A percentile compares a stretch with the other conserved stretches of the same genome.
Evolutionary conservation across 2,329 filamentous ascomycete genomes (phyloP).

Genomic region (Sclerotinia subarctica): DNA sequence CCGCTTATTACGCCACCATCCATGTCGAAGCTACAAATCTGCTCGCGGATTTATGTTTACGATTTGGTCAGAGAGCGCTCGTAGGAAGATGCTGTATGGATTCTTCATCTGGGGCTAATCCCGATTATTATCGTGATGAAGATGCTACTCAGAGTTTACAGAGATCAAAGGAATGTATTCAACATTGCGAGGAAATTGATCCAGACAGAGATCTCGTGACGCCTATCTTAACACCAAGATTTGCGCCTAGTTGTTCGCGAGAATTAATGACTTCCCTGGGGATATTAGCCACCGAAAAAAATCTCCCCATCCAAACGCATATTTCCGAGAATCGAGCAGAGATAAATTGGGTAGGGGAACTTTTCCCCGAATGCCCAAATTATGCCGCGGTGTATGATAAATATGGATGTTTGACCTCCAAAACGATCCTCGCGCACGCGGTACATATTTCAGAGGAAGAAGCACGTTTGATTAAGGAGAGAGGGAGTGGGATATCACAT

Average conservation of each 20-base stretch:
- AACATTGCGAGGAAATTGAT: conserved; percentile 66
- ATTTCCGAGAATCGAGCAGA: conserved; percentile 80
- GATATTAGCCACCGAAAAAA: conserved; percentile 57
- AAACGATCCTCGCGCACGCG: conserved; percentile 82
- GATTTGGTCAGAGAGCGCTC: conserved; percentile 80
- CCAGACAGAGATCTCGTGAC: conserved; percentile 61
- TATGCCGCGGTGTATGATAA: conserved; percentile 81
- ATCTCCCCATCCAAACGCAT: conserved; percentile 80
- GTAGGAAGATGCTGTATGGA: conserved; percentile 98
- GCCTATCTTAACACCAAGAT: conserved; percentile 76
- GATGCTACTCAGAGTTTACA: conserved; percentile 55
- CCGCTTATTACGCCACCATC: conserved; percentile 90
- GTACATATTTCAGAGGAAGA: conserved; percentile 66
- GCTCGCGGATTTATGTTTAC: conserved; percentile 78
- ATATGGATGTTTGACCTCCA: conserved; percentile 62
- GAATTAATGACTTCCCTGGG: conserved; percentile 64
- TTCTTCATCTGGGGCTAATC: conserved; percentile 52
- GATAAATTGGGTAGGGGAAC: conserved; percentile 62
- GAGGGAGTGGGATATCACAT: conserved; percentile 70
- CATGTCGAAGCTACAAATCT: conserved; percentile 87
- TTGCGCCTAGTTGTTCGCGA: conserved; percentile 59
- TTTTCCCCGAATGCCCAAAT: conserved; percentile 62
- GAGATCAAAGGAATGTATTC: conserved; percentile 58
- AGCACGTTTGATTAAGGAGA: conserved; percentile 56
- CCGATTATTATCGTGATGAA: conserved; percentile 76